Conservation (phyloP, 139 green algal species). For the Dunaliella primolecta region DNA sequence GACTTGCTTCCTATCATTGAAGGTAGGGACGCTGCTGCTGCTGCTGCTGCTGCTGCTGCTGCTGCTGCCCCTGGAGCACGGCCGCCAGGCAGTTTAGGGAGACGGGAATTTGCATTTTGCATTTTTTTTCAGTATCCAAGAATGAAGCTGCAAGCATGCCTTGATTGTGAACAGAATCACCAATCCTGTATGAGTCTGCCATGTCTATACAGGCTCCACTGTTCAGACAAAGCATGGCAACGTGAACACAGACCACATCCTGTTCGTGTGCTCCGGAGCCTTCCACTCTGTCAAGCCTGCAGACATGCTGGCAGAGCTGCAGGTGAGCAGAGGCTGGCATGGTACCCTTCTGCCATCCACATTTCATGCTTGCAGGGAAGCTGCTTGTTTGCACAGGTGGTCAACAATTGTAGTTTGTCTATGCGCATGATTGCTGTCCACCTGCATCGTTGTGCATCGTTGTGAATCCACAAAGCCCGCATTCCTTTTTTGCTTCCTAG, state of each 20-base stretch:
- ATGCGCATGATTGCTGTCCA: background rate
- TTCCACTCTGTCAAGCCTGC: conserved; percentile 90
- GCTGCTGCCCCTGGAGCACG: too few species aligned
- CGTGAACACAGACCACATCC: conserved; percentile 93
- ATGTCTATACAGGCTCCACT: conserved; percentile 34
- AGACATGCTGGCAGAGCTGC: conserved; percentile 60
- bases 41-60: background rate
- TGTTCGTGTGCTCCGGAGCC: conserved; percentile 94
- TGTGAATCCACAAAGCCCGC: too few species aligned
- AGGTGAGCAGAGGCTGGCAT: conserved; percentile 20
- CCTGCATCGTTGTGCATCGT: too few species aligned
- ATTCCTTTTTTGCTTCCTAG: too few species aligned
- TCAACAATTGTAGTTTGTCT: background rate
- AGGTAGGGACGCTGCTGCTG: conserved; percentile 18
- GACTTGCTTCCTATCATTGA: conserved; percentile 96
- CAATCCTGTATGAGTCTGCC: too few species aligned
- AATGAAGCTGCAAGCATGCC: too few species aligned
- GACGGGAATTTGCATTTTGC: background rate
- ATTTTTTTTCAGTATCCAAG: too few species aligned
- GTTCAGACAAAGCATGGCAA: conserved; percentile 90
- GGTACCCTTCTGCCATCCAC: too few species aligned
- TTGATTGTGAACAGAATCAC: too few species aligned
- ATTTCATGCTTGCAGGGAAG: too few species aligned
- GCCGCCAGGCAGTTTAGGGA: too few species aligned
- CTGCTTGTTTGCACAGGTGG: too few species aligned